Percentiles rank a stretch among this genome's conserved stretches.
phyloP scores from a whole-genome alignment of 2,329 filamentous ascomycete genomes.

The Trichoderma pleuroti region DNA sequence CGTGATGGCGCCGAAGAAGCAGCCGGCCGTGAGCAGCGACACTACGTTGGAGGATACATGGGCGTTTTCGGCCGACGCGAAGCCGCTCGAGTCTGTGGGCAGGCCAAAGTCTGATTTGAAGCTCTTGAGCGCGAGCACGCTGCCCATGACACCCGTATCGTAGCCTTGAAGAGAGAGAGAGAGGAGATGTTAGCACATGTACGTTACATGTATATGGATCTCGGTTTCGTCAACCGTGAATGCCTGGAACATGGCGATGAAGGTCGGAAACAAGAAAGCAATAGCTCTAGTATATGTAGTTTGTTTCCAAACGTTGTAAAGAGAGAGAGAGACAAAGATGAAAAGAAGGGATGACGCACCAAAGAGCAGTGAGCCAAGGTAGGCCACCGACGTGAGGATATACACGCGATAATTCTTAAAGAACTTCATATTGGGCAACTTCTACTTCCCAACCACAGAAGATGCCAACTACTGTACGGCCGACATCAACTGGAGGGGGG shows the following conservation, averaged over 20 bases:
- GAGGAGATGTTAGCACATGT: background rate
- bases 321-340: background rate
- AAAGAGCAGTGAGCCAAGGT: slow-evolving; percentile 19
- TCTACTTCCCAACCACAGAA: background rate
- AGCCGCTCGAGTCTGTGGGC: slow-evolving; percentile 20
- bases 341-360: background rate
- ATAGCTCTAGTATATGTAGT: background rate
- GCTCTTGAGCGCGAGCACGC: slow-evolving; percentile 21
- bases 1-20: slow-evolving; percentile 25
- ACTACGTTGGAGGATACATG: slow-evolving; percentile 22
- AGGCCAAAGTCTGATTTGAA: slow-evolving; percentile 22
- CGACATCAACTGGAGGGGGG: background rate
- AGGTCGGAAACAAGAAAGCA: background rate
- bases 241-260: background rate
- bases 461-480: background rate
- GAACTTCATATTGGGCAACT: slow-evolving; percentile 7
- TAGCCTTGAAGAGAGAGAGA: background rate
- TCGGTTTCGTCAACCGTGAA: background rate
- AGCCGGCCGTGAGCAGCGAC: slow-evolving; percentile 24
- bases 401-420: slow-evolving; percentile 20
- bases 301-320: background rate
- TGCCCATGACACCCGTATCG: slow-evolving; percentile 21
- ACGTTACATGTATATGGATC: background rate
- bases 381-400: slow-evolving; percentile 19
- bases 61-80: slow-evolving; percentile 20